Evolutionary conservation across 2,329 filamentous ascomycete species (phyloP).

Genomic region (Alternaria alternata): DNA sequence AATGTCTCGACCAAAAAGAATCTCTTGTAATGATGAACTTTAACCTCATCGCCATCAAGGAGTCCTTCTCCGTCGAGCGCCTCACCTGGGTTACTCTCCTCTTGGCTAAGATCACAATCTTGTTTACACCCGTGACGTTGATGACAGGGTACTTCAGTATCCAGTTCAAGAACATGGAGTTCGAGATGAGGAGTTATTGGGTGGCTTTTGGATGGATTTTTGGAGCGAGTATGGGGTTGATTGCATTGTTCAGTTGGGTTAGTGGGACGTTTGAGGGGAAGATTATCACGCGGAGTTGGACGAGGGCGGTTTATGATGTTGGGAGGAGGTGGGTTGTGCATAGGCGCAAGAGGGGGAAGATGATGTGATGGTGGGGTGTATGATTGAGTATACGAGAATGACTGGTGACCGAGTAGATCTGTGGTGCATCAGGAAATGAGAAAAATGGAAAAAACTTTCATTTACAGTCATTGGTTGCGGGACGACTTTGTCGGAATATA

Average conservation of each 20-base stretch:
- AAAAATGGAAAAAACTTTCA: neutral
- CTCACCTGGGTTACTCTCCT: constrained; percentile 76
- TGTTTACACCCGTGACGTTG: constrained; percentile 77
- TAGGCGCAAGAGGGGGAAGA: constrained; percentile 33
- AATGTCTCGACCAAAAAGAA: constrained; percentile 74
- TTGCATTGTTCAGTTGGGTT: constrained; percentile 66
- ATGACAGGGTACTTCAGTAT: constrained; percentile 79
- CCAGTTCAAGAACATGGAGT: constrained; percentile 68
- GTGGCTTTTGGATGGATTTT: constrained; percentile 68
- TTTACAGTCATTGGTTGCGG: too few species aligned
- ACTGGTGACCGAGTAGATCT: too few species aligned
- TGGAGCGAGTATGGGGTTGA: constrained; percentile 63
- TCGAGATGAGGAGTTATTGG: constrained; percentile 72
- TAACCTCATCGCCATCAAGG: constrained; percentile 78
- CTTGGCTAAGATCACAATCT: constrained; percentile 76
- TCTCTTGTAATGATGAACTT: constrained; percentile 77
- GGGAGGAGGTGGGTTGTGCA: constrained; percentile 36
- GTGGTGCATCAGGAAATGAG: too few species aligned
- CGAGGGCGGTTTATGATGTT: constrained; percentile 38
- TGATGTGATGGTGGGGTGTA: neutral
- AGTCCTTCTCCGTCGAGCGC: constrained; percentile 74
- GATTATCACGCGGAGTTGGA: constrained; percentile 58
- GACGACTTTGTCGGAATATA: too few species aligned
- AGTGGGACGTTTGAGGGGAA: constrained; percentile 66
- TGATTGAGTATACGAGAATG: too few species aligned